These are phyloP conservation scores for Pelargonium fulgidum DNA, from an alignment of 441 rosid genomes.

Conservation along the genomic window DNA sequence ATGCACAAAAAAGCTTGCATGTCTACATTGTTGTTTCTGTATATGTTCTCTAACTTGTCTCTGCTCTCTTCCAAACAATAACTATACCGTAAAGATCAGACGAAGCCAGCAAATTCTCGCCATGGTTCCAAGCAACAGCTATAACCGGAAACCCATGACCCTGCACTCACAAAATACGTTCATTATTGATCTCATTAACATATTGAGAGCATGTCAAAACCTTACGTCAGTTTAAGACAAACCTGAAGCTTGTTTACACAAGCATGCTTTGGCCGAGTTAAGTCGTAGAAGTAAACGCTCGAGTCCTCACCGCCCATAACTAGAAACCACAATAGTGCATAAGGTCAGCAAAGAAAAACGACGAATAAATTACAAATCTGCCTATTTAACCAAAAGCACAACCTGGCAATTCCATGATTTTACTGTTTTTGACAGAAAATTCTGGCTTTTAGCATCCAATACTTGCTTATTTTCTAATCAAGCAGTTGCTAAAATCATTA, in stretches of 20 bases:
- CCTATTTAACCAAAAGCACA: background rate
- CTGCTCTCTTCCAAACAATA: conserved; percentile 93
- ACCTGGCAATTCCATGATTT: background rate
- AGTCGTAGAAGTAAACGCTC: conserved; percentile 82
- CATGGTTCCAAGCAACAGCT: conserved; percentile 90
- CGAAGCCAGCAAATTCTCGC: conserved; percentile 88
- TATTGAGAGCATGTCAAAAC: background rate
- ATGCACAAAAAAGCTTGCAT: background rate
- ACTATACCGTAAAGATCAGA: conserved; percentile 85
- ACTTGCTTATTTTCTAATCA: no score
- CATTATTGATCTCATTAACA: background rate
- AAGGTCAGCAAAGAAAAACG: conserved; percentile 16
- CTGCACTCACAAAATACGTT: conserved; percentile 34
- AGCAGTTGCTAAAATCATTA: no score
- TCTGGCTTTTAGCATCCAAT: no score
- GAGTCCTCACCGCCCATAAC: conserved; percentile 94
- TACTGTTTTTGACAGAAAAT: no score
- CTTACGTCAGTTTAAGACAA: conserved; percentile 5
- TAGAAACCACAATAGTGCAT: conserved; percentile 24
- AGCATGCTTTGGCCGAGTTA: conserved; percentile 77
- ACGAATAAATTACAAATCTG: background rate
- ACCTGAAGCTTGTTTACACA: conserved; percentile 98
- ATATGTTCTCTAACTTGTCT: conserved; percentile 34
- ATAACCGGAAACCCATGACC: conserved; percentile 92
- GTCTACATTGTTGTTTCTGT: background rate